Percentiles rank a stretch among this genome's conserved stretches.
These are phyloP conservation scores for Alloteropsis semialata DNA, from an alignment of 176 grass and related monocot genomes.

Conservation along the genomic window DNA sequence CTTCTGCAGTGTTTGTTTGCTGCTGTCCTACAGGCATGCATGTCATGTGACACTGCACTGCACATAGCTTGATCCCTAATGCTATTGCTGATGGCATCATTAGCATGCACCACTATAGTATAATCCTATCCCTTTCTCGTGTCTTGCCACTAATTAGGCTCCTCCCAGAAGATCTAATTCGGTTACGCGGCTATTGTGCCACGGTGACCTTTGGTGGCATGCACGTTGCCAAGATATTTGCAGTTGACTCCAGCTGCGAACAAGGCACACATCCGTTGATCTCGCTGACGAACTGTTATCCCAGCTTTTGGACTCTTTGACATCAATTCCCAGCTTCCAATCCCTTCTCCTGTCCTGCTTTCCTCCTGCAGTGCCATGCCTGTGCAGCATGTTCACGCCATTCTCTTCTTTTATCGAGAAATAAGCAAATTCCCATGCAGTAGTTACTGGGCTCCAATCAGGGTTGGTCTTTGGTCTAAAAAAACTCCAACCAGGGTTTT, in stretches of 20 bases:
- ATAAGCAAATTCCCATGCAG: neutral
- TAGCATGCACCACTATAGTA: neutral
- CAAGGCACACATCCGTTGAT: neutral
- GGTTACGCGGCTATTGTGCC: neutral
- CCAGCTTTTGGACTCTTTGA: neutral
- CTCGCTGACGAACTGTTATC: conserved; percentile 28
- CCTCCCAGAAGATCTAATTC: neutral
- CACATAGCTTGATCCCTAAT: no score
- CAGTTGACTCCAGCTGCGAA: conserved; percentile 5
- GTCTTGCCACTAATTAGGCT: neutral
- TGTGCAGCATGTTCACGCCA: neutral
- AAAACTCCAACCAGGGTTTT: neutral
- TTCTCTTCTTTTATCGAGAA: neutral
- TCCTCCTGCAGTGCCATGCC: no score
- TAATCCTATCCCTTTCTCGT: neutral
- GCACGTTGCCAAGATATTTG: neutral
- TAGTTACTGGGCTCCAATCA: no score
- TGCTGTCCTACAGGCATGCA: neutral
- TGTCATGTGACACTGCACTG: conserved; percentile 15
- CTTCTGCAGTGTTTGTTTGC: conserved; percentile 13
- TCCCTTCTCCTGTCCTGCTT: neutral
- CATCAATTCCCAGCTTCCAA: neutral
- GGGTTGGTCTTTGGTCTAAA: no score
- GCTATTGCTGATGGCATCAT: no score
- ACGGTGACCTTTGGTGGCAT: neutral